Percentiles rank a stretch among this genome's conserved stretches.
These are phyloP conservation scores for Cercospora sesami DNA, from an alignment of 2,329 filamentous ascomycete species.

Conservation along the genomic window DNA sequence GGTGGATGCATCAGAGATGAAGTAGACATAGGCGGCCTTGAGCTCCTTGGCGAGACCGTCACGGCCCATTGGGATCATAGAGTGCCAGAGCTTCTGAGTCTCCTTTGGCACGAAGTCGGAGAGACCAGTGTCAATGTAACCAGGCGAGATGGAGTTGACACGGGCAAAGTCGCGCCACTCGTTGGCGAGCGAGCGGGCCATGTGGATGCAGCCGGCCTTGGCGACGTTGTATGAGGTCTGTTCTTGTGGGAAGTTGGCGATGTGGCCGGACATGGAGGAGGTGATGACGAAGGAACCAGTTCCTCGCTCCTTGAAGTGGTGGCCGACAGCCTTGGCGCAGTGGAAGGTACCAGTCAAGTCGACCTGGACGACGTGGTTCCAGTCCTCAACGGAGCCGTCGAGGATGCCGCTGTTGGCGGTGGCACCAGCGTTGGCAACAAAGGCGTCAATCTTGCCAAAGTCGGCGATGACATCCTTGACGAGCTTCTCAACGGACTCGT, in stretches of 20 bases:
- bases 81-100: conserved; percentile 58
- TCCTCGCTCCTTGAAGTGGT: conserved; percentile 69
- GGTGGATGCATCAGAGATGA: conserved; percentile 54
- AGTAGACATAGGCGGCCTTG: conserved; percentile 60
- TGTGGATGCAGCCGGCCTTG: conserved; percentile 64
- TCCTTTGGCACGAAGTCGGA: conserved; percentile 64
- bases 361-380: conserved; percentile 76
- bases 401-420: conserved; percentile 69
- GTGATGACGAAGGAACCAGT: conserved; percentile 67
- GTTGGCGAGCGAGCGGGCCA: conserved; percentile 63
- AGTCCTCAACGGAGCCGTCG: conserved; percentile 68
- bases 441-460: conserved; percentile 68
- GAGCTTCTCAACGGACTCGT: conserved; percentile 57
- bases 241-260: conserved; percentile 80
- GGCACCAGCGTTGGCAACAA: conserved; percentile 69
- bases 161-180: conserved; percentile 70
- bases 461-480: conserved; percentile 64
- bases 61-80: conserved; percentile 61
- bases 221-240: conserved; percentile 66
- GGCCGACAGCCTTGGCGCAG: conserved; percentile 84
- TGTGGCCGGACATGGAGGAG: conserved; percentile 73
- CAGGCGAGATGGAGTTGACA: conserved; percentile 67
- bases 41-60: conserved; percentile 65
- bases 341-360: conserved; percentile 85
- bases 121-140: conserved; percentile 68